Base-by-base conservation (phyloP, 2,329 filamentous ascomycete genomes). In the Bipolaris victoriae region DNA sequence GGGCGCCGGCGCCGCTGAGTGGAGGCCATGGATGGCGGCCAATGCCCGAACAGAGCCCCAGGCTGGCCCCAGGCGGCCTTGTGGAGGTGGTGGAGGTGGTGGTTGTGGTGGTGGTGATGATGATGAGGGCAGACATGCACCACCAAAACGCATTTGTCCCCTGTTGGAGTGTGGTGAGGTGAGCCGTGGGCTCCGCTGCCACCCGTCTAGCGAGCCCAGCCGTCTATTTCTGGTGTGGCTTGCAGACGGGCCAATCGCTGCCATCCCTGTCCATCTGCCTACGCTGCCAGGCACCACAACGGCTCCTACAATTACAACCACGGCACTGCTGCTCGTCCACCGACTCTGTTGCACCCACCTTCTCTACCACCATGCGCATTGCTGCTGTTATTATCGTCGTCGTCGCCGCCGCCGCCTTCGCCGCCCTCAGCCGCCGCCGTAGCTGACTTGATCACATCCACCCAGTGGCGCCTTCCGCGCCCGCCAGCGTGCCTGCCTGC, bases 221-320 rank as follows among this genome's bases (percentile, higher is more conserved):
- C 69, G 66, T 67, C 73, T 75, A 75, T 74, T 75, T 68, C 68
- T 71, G 73, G 72, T 61, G 73, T 75, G 73, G 73, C 73, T 74
- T 75, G 72, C 73, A 75, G 67, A 73, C 43, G 69, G 68, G 67
- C 74, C 71, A 74, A 73, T 69, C 57, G 37, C 15, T 45, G 20
- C 13, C 55, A 71, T 65, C 72, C 72, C 67, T 72, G 71, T 58
- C 58, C 58, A 35, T 40, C 58, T 64, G 49, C 43, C 16, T 7
- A 15, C 26, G 24, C 50, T 50, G 35, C 53, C 66, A 68, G 63
- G 65, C 65, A 66, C 68, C 61, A 60, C 67, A 24, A 22, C 39
- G 29, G 29, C 29, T 11, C 29, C 29, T 31, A 31, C 29, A 11
- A 31, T 31, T 31, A 31, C 39, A 41, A 3, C 52, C 61, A 61